phyloP scores from a whole-genome alignment of 2,329 filamentous ascomycete genomes.

The Penicillium crustosum region DNA sequence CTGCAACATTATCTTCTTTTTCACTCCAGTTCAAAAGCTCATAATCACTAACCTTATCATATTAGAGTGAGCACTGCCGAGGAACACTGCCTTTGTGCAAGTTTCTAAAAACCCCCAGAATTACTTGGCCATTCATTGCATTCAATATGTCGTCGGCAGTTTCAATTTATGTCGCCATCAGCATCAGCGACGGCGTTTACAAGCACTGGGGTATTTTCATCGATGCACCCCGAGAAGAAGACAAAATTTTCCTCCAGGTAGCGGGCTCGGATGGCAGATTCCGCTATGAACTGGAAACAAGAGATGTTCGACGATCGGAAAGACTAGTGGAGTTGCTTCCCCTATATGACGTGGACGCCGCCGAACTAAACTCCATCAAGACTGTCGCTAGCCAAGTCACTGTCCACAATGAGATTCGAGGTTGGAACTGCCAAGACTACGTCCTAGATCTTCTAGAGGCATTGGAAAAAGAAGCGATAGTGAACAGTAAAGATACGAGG shows the following conservation, averaged over 20 bases:
- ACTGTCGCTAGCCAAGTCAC: slow-evolving; percentile 14
- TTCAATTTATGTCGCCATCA: not conserved
- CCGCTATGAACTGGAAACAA: not conserved
- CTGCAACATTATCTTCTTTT: not conserved
- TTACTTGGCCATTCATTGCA: not conserved
- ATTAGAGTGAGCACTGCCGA: not conserved
- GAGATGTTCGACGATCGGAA: not conserved
- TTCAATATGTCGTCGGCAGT: not conserved
- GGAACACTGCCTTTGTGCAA: no score
- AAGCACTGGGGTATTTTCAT: slow-evolving; percentile 4
- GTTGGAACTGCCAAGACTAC: slow-evolving; percentile 31
- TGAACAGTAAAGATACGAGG: slow-evolving; percentile 2
- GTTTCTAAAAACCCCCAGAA: not conserved
- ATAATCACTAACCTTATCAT: not conserved
- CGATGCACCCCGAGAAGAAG: not conserved
- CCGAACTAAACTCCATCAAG: slow-evolving; percentile 14
- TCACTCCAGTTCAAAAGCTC: not conserved
- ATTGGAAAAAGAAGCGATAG: slow-evolving; percentile 17
- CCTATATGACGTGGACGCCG: slow-evolving; percentile 7
- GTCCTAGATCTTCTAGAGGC: slow-evolving; percentile 27
- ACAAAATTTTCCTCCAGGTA: not conserved
- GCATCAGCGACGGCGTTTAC: not conserved
- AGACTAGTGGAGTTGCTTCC: slow-evolving; percentile 6
- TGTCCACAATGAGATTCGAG: slow-evolving; percentile 23
- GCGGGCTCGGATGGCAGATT: not conserved